Evolutionary conservation across 192 early-diverging fungal species (phyloP).

Genomic region (Podila clonocystis): DNA sequence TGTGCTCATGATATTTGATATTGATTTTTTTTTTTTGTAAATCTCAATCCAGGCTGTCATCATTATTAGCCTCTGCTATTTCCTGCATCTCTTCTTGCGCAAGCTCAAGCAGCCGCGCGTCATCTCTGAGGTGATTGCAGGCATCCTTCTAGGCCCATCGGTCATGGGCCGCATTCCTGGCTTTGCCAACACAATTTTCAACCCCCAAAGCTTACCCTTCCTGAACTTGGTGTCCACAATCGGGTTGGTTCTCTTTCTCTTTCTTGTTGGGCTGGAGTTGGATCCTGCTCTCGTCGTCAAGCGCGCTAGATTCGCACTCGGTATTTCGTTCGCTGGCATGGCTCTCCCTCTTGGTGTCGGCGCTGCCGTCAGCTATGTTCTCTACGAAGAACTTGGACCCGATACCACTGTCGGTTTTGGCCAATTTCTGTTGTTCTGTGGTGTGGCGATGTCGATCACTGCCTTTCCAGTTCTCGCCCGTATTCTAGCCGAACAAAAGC

Average conservation of each 20-base stretch:
- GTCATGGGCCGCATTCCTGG: slow-evolving; percentile 78
- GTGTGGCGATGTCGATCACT: slow-evolving; percentile 50
- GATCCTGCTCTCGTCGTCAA: slow-evolving; percentile 69
- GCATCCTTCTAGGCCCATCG: slow-evolving; percentile 90
- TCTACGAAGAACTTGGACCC: slow-evolving; percentile 51
- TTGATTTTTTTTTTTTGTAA: too few species aligned
- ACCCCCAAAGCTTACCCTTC: slow-evolving; percentile 67
- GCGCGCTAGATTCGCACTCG: slow-evolving; percentile 62
- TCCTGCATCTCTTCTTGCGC: slow-evolving; percentile 70
- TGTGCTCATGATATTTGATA: background rate
- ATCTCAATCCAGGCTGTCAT: slow-evolving; percentile 57
- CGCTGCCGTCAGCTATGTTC: slow-evolving; percentile 50
- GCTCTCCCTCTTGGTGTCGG: slow-evolving; percentile 76
- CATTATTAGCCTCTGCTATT: slow-evolving; percentile 78
- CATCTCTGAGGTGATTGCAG: slow-evolving; percentile 92
- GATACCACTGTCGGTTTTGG: slow-evolving; percentile 35
- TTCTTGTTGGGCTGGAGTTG: slow-evolving; percentile 88
- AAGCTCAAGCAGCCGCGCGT: slow-evolving; percentile 84
- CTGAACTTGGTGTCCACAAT: slow-evolving; percentile 84
- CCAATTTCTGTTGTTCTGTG: slow-evolving; percentile 44
- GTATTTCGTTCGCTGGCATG: slow-evolving; percentile 85
- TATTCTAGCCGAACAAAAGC: slow-evolving; percentile 88
- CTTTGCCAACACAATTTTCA: slow-evolving; percentile 81
- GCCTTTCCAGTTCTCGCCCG: slow-evolving; percentile 95
- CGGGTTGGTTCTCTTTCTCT: slow-evolving; percentile 90